Conservation (phyloP, 768 basidiomycete species). For the Dentipellis sp. region DNA sequence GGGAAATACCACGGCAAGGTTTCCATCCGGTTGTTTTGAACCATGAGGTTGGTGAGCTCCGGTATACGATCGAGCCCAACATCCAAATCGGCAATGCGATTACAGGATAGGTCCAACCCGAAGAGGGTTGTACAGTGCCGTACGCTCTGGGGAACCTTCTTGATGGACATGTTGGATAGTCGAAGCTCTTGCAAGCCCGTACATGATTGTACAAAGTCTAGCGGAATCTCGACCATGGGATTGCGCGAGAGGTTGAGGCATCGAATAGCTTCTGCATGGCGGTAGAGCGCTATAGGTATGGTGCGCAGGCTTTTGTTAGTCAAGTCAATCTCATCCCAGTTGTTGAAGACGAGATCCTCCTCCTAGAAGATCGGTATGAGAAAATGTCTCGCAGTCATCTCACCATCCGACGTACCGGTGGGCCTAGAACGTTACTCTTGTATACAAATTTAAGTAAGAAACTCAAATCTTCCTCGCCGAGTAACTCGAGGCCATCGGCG, state of each 20-base stretch:
- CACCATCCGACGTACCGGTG: slow-evolving; percentile 36
- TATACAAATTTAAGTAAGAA: slow-evolving; percentile 89
- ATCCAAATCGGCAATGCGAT: slow-evolving; percentile 83
- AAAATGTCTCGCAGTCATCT: no score
- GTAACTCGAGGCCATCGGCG: slow-evolving; percentile 66
- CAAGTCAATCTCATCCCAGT: slow-evolving; percentile 75
- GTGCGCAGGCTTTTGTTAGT: slow-evolving; percentile 73
- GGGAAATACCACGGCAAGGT: slow-evolving; percentile 82
- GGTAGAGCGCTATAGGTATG: slow-evolving; percentile 81
- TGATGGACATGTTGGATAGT: slow-evolving; percentile 88
- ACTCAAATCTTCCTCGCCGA: slow-evolving; percentile 70
- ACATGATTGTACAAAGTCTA: slow-evolving; percentile 92
- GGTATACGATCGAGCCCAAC: slow-evolving; percentile 73
- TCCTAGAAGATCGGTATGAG: slow-evolving; percentile 34
- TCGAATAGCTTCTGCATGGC: slow-evolving; percentile 75
- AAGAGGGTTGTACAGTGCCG: slow-evolving; percentile 65
- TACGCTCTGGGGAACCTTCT: slow-evolving; percentile 81
- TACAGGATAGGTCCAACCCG: slow-evolving; percentile 83
- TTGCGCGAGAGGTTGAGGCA: slow-evolving; percentile 87
- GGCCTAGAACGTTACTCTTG: slow-evolving; percentile 63
- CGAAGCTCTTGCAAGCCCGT: slow-evolving; percentile 75
- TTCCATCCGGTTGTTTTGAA: slow-evolving; percentile 90
- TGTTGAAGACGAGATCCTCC: slow-evolving; percentile 61
- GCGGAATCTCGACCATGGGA: slow-evolving; percentile 91
- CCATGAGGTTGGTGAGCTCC: slow-evolving; percentile 54